Evolutionary conservation across 129 eudicot species (phyloP).

Genomic region (Centaurea solstitialis): DNA sequence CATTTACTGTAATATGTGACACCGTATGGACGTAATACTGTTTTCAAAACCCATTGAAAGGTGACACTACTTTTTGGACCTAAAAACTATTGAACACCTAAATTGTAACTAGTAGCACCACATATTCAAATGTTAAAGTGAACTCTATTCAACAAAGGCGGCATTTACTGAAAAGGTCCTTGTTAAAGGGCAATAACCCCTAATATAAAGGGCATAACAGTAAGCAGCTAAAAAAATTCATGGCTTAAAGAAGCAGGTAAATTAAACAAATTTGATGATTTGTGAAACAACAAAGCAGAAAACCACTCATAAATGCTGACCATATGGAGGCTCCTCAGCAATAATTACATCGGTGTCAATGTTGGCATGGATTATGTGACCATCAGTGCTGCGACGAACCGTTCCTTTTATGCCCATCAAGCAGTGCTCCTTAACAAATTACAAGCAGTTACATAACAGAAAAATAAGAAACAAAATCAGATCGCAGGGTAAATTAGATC

Average conservation of each 20-base stretch:
- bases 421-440: constrained; percentile 76
- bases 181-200: not conserved
- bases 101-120: not conserved
- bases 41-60: not conserved
- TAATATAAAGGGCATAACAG: not conserved
- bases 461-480: not conserved
- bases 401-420: constrained; percentile 99
- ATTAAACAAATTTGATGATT: not conserved
- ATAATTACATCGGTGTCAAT: constrained; percentile 98
- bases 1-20: not conserved
- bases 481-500: not conserved
- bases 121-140: not conserved
- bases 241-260: not conserved
- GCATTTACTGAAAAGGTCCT: not conserved
- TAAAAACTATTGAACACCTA: too few relatives aligned
- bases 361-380: constrained; percentile 98
- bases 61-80: too few relatives aligned
- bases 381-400: constrained; percentile 98
- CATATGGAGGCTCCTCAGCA: constrained; percentile 99
- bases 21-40: not conserved
- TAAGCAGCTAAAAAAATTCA: not conserved
- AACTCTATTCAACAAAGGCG: not conserved
- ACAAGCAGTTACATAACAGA: not conserved
- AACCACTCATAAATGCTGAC: constrained; percentile 37
- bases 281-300: not conserved